A percentile compares a stretch with the other conserved stretches of the same genome.
phyloP scores from a whole-genome alignment of 1,284 basidiomycete species.

The Moesziomyces aphidis region DNA sequence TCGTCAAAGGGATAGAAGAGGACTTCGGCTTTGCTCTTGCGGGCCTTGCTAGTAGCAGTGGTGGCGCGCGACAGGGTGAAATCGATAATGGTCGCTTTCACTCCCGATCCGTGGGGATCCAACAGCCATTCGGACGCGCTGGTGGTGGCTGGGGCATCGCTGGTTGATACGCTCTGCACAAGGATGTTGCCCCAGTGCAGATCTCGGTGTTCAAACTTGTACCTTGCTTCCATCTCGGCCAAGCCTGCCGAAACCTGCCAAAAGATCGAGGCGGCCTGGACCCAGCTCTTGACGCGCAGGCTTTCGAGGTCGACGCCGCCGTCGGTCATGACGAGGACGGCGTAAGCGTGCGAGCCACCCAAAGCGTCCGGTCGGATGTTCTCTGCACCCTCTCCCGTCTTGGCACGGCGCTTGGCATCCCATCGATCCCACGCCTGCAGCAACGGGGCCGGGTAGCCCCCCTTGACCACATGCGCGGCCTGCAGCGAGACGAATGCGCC shows the following conservation, averaged over 20 bases:
- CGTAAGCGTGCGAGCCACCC: conserved; percentile 79
- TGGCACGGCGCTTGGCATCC: conserved; percentile 69
- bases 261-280: conserved; percentile 85
- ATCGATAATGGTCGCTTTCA: conserved; percentile 89
- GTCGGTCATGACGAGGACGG: conserved; percentile 86
- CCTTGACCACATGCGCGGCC: conserved; percentile 83
- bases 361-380: conserved; percentile 86
- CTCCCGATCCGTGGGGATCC: conserved; percentile 70
- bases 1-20: conserved; percentile 66
- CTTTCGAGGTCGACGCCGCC: conserved; percentile 89
- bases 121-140: conserved; percentile 11
- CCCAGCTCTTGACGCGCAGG: conserved; percentile 82
- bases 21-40: conserved; percentile 16
- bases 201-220: conserved; percentile 95
- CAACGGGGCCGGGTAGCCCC: conserved; percentile 81
- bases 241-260: conserved; percentile 87
- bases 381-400: conserved; percentile 76
- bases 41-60: conserved; percentile 16
- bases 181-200: conserved; percentile 98
- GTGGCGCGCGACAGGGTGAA: conserved; percentile 82
- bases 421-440: conserved; percentile 89
- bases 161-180: conserved; percentile 68
- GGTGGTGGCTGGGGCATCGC: not conserved
- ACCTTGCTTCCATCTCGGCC: conserved; percentile 79
- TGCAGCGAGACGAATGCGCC: conserved; percentile 31